Percentiles rank a stretch among this genome's conserved stretches.
Conservation (phyloP, 2,329 filamentous ascomycete species). For the Paecilomyces niveus region DNA sequence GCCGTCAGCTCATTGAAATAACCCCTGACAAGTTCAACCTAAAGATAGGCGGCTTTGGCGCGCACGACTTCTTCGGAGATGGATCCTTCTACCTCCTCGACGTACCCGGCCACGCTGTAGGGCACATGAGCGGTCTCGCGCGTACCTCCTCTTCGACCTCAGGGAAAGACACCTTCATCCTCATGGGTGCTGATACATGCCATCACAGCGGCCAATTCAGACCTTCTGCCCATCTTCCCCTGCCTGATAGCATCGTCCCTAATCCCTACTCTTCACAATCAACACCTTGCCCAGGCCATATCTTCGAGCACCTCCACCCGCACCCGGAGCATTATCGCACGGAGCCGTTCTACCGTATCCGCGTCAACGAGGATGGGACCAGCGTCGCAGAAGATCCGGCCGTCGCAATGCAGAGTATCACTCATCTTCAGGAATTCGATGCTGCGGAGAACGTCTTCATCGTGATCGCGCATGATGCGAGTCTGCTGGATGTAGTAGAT, state of each 20-base stretch:
- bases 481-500: slow-evolving; percentile 21
- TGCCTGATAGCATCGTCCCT: slow-evolving; percentile 19
- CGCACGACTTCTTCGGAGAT: slow-evolving; percentile 46
- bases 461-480: slow-evolving; percentile 28
- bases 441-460: slow-evolving; percentile 24
- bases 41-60: slow-evolving; percentile 7
- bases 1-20: slow-evolving; percentile 2
- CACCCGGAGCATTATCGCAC: neutral
- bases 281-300: neutral
- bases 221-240: slow-evolving; percentile 25
- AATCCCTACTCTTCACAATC: neutral
- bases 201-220: slow-evolving; percentile 34
- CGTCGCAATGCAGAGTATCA: slow-evolving; percentile 17
- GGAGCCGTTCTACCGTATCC: neutral
- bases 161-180: slow-evolving; percentile 6
- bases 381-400: neutral
- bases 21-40: neutral
- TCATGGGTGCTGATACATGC: slow-evolving; percentile 17
- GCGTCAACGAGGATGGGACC: neutral
- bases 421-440: slow-evolving; percentile 28
- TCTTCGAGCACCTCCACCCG: neutral
- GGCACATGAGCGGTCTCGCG: slow-evolving; percentile 8
- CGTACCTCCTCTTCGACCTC: slow-evolving; percentile 3
- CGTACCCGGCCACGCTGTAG: slow-evolving; percentile 12
- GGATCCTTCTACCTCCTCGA: slow-evolving; percentile 49